Percentiles rank a stretch among this genome's conserved stretches.
phyloP scores from a whole-genome alignment of 2,329 filamentous ascomycete species.

The Fusarium sp. region DNA sequence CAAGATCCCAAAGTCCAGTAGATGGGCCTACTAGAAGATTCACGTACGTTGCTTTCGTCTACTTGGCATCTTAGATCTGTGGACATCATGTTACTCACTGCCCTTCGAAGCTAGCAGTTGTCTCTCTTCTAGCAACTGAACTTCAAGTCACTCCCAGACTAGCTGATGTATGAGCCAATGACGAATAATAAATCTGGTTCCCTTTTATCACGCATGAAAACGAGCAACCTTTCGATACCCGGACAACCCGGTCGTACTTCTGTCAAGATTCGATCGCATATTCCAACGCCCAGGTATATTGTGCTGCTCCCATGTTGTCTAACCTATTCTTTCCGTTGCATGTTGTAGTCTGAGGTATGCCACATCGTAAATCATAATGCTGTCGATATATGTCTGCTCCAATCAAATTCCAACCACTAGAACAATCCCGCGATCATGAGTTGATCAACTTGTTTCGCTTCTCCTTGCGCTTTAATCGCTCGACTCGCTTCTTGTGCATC shows the following conservation, averaged over 20 bases:
- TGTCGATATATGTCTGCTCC: constrained; percentile 20
- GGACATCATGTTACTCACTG: background rate
- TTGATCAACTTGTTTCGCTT: constrained; percentile 91
- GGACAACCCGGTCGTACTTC: background rate
- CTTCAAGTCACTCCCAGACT: background rate
- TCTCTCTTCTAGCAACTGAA: background rate
- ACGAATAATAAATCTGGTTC: background rate
- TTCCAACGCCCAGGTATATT: constrained; percentile 33
- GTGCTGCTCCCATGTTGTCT: constrained; percentile 29
- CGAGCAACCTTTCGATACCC: background rate
- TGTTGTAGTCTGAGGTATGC: constrained; percentile 31
- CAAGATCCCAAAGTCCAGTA: background rate
- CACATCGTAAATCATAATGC: constrained; percentile 44
- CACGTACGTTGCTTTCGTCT: background rate
- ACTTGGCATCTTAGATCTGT: background rate
- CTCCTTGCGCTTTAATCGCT: constrained; percentile 92
- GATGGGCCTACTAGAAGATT: background rate
- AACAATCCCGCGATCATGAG: constrained; percentile 59
- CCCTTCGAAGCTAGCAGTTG: background rate
- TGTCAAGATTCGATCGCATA: background rate
- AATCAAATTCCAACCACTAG: constrained; percentile 1
- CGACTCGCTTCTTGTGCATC: constrained; percentile 96
- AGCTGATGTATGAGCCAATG: background rate
- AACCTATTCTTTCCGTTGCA: constrained; percentile 15
- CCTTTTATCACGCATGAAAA: background rate